Conservation (phyloP, 768 basidiomycete genomes). For the Calvatia gigantea region DNA sequence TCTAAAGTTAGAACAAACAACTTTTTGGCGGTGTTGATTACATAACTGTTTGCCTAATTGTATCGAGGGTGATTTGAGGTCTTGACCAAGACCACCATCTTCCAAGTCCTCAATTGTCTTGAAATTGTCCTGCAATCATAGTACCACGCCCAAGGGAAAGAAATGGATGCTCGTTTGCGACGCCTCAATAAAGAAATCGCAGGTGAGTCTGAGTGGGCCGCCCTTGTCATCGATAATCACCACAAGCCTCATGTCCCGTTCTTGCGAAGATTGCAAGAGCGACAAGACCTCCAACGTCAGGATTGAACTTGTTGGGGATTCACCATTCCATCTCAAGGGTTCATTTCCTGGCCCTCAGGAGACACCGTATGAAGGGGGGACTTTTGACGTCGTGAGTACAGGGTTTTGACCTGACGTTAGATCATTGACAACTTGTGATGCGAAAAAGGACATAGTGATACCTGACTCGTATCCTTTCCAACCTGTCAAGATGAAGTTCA, state of each 20-base stretch:
- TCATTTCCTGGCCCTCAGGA: conserved; percentile 89
- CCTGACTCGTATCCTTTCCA: conserved; percentile 91
- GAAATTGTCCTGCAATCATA: background rate
- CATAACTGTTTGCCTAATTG: conserved; percentile 4
- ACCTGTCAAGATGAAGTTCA: conserved; percentile 98
- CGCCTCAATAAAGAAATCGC: conserved; percentile 94
- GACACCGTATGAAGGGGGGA: conserved; percentile 91
- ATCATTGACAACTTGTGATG: conserved; percentile 5
- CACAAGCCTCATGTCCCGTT: conserved; percentile 11
- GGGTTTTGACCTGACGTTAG: background rate
- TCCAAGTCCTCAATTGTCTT: background rate
- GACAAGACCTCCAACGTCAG: conserved; percentile 86
- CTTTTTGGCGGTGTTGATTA: conserved; percentile 2
- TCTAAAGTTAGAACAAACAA: no score
- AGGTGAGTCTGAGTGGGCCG: conserved; percentile 39
- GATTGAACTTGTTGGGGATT: conserved; percentile 86
- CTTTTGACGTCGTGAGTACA: conserved; percentile 82
- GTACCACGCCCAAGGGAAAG: background rate
- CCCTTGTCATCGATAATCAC: conserved; percentile 3
- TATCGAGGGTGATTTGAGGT: background rate
- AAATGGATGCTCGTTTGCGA: conserved; percentile 85
- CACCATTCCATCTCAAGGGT: conserved; percentile 88
- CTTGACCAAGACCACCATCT: conserved; percentile 4
- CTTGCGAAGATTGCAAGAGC: conserved; percentile 79
- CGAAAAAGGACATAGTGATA: conserved; percentile 82